phyloP scores from a whole-genome alignment of 768 basidiomycete species.

The Russula griseocarnosa region DNA sequence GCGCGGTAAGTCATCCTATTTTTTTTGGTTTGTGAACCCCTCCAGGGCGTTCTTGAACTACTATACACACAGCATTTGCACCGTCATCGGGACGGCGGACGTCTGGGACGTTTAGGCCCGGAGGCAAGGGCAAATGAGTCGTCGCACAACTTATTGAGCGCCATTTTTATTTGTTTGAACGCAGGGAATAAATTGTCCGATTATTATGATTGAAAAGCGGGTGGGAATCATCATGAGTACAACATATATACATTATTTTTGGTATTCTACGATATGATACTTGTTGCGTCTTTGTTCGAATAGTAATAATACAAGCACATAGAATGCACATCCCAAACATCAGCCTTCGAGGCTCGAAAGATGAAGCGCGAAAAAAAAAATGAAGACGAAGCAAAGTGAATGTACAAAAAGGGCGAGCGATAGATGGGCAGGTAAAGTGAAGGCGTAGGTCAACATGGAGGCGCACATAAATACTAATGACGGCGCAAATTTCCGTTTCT shows the following conservation, averaged over 20 bases:
- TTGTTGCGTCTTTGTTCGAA: background rate
- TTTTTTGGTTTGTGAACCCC: background rate
- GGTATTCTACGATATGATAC: slow-evolving; percentile 16
- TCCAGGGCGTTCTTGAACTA: background rate
- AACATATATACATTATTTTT: slow-evolving; percentile 21
- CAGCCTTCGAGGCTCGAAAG: slow-evolving; percentile 5
- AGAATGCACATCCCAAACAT: slow-evolving; percentile 14
- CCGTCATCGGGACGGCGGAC: slow-evolving; percentile 38
- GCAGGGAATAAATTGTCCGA: background rate
- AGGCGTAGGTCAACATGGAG: slow-evolving; percentile 13
- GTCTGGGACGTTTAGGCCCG: slow-evolving; percentile 46
- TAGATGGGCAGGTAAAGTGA: background rate
- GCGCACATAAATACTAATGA: slow-evolving; percentile 17
- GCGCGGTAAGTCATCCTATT: slow-evolving; percentile 18
- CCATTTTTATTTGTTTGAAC: too few relatives aligned
- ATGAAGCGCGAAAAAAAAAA: background rate
- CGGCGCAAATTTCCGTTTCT: slow-evolving; percentile 61
- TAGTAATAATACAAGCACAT: slow-evolving; percentile 11
- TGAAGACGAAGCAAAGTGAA: background rate
- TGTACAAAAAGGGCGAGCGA: background rate
- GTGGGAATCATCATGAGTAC: slow-evolving; percentile 10
- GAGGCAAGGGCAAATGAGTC: slow-evolving; percentile 23
- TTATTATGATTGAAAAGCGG: background rate
- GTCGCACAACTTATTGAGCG: background rate
- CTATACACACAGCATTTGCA: slow-evolving; percentile 42